Percentiles rank a stretch among this genome's conserved stretches.
These are phyloP conservation scores for Corylus heterophylla DNA, from an alignment of 306 rosid species.

Conservation along the genomic window DNA sequence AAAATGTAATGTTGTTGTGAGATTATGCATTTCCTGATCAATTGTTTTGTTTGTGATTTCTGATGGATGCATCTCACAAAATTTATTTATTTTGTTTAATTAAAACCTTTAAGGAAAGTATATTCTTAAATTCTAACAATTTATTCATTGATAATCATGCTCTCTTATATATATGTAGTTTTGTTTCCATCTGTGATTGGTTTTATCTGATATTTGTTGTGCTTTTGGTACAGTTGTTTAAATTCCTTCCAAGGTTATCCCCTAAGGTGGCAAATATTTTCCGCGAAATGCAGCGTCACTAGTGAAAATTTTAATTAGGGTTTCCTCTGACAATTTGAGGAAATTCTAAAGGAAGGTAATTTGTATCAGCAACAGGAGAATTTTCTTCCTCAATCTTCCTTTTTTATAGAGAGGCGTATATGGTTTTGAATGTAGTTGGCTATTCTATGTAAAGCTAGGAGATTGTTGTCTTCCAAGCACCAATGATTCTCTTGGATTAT, in stretches of 20 bases:
- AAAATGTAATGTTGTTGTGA: not conserved
- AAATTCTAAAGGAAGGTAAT: not conserved
- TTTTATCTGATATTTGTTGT: constrained; percentile 11
- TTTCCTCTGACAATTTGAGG: not conserved
- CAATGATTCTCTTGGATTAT: not conserved
- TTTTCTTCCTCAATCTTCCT: not conserved
- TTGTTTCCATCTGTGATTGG: constrained; percentile 1
- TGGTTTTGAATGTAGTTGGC: not conserved
- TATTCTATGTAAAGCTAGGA: not conserved
- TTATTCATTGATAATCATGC: not conserved
- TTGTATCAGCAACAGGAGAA: not conserved
- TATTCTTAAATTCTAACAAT: not conserved
- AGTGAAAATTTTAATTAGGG: constrained; percentile 18
- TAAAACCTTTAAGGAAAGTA: not conserved
- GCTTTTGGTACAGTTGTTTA: constrained; percentile 63
- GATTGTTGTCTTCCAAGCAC: not conserved
- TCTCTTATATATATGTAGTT: not conserved
- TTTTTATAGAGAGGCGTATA: not conserved
- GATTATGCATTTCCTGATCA: not conserved
- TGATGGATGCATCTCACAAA: not conserved
- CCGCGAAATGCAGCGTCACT: constrained; percentile 87
- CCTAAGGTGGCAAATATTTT: constrained; percentile 76
- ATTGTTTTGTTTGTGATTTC: not conserved
- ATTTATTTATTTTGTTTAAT: not conserved
- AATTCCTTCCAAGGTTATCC: constrained; percentile 86